Base-by-base conservation (phyloP, 306 rosid genomes). In the Prunus padus region DNA sequence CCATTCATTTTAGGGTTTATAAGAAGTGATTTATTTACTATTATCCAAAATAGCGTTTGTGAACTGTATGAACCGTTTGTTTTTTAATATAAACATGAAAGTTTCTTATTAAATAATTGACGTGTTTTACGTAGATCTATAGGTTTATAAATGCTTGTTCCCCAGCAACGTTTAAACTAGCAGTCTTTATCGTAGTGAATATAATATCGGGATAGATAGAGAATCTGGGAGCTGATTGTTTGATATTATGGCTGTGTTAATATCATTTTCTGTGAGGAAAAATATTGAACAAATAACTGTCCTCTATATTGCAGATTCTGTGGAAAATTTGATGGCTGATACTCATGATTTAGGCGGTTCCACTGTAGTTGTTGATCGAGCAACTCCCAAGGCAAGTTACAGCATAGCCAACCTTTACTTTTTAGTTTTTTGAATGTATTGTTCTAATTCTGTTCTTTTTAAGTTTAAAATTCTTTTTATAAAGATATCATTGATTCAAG, bases 331-430 rank as follows among this genome's bases (percentile, higher is more conserved):
- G 92, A 92, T 96, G 99, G 80, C 78, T 68, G 99, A 96, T 66
- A 89, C 92, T 67, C 99, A 96, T 82, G 96, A 92, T 66, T 79
- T 96, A 72, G 99, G 97, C 5, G 98, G 98, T 71, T 87, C 97
- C 71, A 57, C 87, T 66, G 89, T 96, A 68, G 99, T 96, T 82
- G 98, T 96, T 83, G 99, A 96, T 81, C 89, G 96, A 72, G 99
- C 99, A 14, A 96, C 98, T 31, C 98, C 98, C 30, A 96, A 96
- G 97, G 99, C 78, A 90, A 86, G 89, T 76, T 64, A 76, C 74
- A 77, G 62, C 72, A 31, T 57, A 63, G 54, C 79, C 74, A 61
- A 64, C 60, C 69, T 40, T 66, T 77, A 44, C 3, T 62, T 49
- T 31, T 16, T 11, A 19, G 18, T 26, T 37, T 15, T 12, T 31